phyloP scores from a whole-genome alignment of 2,329 filamentous ascomycete genomes.

The Arachnomyces sp. region DNA sequence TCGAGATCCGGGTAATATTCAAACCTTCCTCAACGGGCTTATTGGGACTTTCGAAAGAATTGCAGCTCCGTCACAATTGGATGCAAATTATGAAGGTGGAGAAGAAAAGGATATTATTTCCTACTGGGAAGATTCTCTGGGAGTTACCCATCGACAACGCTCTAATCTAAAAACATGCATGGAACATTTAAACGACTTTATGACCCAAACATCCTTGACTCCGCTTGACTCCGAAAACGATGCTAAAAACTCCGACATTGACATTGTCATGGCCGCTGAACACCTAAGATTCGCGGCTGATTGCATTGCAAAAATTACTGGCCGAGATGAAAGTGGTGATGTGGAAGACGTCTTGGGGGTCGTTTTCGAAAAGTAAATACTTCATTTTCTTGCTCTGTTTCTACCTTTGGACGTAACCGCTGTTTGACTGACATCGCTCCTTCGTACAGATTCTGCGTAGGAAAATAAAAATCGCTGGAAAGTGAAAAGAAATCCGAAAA shows the following conservation, averaged over 20 bases:
- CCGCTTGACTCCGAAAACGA: slow-evolving; percentile 12
- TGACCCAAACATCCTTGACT: slow-evolving; percentile 46
- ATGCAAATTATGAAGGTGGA: slow-evolving; percentile 25
- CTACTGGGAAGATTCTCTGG: slow-evolving; percentile 74
- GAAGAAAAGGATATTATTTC: slow-evolving; percentile 48
- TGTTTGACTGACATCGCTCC: slow-evolving; percentile 8
- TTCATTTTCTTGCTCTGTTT: slow-evolving; percentile 1
- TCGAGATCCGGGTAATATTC: slow-evolving; percentile 57
- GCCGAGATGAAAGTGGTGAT: slow-evolving; percentile 74
- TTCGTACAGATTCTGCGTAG: slow-evolving; percentile 47
- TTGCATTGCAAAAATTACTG: slow-evolving; percentile 78
- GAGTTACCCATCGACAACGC: slow-evolving; percentile 83
- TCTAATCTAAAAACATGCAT: slow-evolving; percentile 70
- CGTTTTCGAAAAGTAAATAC: slow-evolving; percentile 87
- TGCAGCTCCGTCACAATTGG: slow-evolving; percentile 29
- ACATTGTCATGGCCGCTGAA: slow-evolving; percentile 87
- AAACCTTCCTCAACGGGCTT: slow-evolving; percentile 60
- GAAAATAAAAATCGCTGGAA: slow-evolving; percentile 34
- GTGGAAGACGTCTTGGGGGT: slow-evolving; percentile 94
- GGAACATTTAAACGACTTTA: slow-evolving; percentile 64
- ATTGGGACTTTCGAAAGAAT: slow-evolving; percentile 56
- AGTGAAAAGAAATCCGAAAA: background rate
- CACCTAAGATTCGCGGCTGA: slow-evolving; percentile 73
- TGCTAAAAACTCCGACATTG: slow-evolving; percentile 39
- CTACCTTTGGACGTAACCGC: slow-evolving; percentile 7